Evolutionary conservation across 2,329 filamentous ascomycete genomes (phyloP).

Genomic region (Camptophora hylomeconis): DNA sequence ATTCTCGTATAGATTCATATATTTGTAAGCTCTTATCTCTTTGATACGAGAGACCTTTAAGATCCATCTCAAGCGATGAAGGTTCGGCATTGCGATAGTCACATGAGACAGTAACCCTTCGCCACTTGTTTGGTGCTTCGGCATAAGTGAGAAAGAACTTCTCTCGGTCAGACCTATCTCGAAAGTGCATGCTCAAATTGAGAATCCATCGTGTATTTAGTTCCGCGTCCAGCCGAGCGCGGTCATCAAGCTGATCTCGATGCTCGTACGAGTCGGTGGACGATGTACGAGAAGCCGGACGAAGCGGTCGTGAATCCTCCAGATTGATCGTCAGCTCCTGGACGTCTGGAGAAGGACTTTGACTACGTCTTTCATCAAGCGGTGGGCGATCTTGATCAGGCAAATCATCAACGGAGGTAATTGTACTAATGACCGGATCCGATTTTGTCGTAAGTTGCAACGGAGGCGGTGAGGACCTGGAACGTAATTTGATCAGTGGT

Average conservation of each 20-base stretch:
- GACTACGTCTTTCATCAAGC: slow-evolving; percentile 12
- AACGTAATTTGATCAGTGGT: slow-evolving; percentile 21
- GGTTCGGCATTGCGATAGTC: slow-evolving; percentile 74
- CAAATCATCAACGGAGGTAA: slow-evolving; percentile 11
- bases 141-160: slow-evolving; percentile 98
- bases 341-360: slow-evolving; percentile 5
- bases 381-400: slow-evolving; percentile 9
- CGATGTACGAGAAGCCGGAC: slow-evolving; percentile 35
- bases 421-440: slow-evolving; percentile 19
- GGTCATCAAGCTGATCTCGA: slow-evolving; percentile 15
- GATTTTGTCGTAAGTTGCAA: slow-evolving; percentile 25
- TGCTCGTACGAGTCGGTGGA: slow-evolving; percentile 20
- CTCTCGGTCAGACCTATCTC: slow-evolving; percentile 80
- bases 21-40: slow-evolving; percentile 86
- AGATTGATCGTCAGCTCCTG: slow-evolving; percentile 5
- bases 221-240: slow-evolving; percentile 54
- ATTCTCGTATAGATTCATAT: slow-evolving; percentile 88
- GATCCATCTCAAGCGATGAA: slow-evolving; percentile 73
- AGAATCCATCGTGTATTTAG: slow-evolving; percentile 85
- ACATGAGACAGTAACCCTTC: slow-evolving; percentile 80
- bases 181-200: slow-evolving; percentile 96
- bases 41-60: slow-evolving; percentile 66
- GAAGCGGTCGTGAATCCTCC: slow-evolving; percentile 20
- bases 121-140: slow-evolving; percentile 65
- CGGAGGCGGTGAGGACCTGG: slow-evolving; percentile 28